Percentiles rank a stretch among this genome's conserved stretches.
phyloP scores from a whole-genome alignment of 805 yeast species.

The Lachancea dasiensis region DNA sequence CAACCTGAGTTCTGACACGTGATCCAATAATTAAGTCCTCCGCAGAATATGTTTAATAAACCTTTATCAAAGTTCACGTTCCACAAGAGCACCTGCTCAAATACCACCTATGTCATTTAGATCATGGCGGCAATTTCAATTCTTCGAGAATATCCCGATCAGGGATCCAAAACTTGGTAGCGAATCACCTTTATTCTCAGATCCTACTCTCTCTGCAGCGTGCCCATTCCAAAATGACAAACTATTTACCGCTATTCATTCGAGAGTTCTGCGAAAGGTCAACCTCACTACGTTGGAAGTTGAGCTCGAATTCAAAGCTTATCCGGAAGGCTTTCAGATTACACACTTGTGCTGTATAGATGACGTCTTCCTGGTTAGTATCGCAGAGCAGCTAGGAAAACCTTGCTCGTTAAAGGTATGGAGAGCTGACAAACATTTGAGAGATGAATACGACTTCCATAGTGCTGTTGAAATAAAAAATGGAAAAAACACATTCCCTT shows the following conservation, averaged over 20 bases:
- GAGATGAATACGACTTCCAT: conserved; percentile 39
- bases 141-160: conserved; percentile 78
- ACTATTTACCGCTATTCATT: conserved; percentile 54
- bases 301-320: conserved; percentile 51
- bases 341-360: conserved; percentile 48
- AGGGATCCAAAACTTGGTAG: conserved; percentile 72
- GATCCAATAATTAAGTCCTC: no score
- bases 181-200: conserved; percentile 66
- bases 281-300: conserved; percentile 41
- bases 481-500: conserved; percentile 72
- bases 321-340: conserved; percentile 58
- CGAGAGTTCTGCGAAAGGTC: conserved; percentile 51
- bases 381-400: conserved; percentile 68
- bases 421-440: conserved; percentile 52
- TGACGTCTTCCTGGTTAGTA: conserved; percentile 52
- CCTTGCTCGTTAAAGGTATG: conserved; percentile 68
- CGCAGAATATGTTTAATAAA: no score
- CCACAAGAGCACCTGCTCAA: background rate
- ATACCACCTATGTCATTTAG: conserved; percentile 19
- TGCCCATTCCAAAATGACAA: conserved; percentile 46
- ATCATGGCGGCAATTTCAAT: conserved; percentile 76
- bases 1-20: no score
- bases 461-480: conserved; percentile 59
- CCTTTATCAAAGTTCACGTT: no score
- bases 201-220: conserved; percentile 61